A percentile compares a stretch with the other conserved stretches of the same genome.
Conservation (phyloP, 371 early-diverging fungal species). For the Syncephalastrum contaminatum region DNA sequence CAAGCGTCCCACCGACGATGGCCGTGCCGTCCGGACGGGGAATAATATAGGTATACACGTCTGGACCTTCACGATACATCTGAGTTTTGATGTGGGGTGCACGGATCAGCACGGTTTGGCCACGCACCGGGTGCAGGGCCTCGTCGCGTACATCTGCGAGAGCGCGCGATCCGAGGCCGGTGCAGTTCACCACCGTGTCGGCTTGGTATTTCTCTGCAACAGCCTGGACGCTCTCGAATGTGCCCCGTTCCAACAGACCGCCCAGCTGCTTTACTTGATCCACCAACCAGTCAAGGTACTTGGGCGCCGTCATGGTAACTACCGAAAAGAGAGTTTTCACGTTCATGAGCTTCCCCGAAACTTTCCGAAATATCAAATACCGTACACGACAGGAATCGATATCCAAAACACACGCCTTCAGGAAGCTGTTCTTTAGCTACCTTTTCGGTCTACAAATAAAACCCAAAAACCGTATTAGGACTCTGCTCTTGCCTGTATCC, state of each 20-base stretch:
- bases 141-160: conserved; percentile 71
- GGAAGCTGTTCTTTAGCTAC: conserved; percentile 22
- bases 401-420: conserved; percentile 19
- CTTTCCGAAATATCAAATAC: not conserved
- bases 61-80: conserved; percentile 18
- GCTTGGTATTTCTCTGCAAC: conserved; percentile 30
- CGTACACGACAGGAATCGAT: conserved; percentile 32
- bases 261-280: conserved; percentile 50
- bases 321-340: not conserved
- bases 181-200: conserved; percentile 70
- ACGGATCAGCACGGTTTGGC: conserved; percentile 71
- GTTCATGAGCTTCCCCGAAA: not conserved
- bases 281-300: conserved; percentile 66
- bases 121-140: conserved; percentile 65
- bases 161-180: conserved; percentile 61
- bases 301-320: conserved; percentile 36
- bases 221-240: conserved; percentile 55
- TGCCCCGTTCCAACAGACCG: conserved; percentile 44
- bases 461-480: too few relatives aligned
- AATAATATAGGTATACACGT: conserved; percentile 61
- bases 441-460: conserved; percentile 13
- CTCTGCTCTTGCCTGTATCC: too few relatives aligned
- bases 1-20: conserved; percentile 60
- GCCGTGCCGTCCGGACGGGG: conserved; percentile 76
- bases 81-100: conserved; percentile 64